Conservation (phyloP, 768 basidiomycete genomes). For the Termitomyces sp. region DNA sequence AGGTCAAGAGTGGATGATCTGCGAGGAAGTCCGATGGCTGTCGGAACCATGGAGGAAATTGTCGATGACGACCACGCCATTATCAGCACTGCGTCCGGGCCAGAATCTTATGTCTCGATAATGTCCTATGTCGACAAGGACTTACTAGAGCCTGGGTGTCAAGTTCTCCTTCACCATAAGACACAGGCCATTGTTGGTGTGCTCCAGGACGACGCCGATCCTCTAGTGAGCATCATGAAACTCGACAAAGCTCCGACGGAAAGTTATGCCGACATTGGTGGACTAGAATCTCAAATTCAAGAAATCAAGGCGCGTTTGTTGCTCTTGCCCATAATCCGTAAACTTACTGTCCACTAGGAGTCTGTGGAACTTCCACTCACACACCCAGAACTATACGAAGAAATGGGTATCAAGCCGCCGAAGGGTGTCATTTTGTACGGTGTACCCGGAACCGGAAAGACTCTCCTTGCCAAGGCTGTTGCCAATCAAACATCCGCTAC, state of each 20-base stretch:
- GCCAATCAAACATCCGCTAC: slow-evolving; percentile 98
- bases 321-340: not conserved
- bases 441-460: slow-evolving; percentile 98
- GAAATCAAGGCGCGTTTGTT: slow-evolving; percentile 80
- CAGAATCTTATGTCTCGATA: slow-evolving; percentile 95
- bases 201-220: slow-evolving; percentile 90
- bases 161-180: slow-evolving; percentile 94
- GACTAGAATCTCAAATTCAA: slow-evolving; percentile 93
- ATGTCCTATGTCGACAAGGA: slow-evolving; percentile 99
- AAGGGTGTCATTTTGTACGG: slow-evolving; percentile 99
- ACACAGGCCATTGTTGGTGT: slow-evolving; percentile 93
- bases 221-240: slow-evolving; percentile 97
- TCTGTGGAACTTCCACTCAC: slow-evolving; percentile 96
- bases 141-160: slow-evolving; percentile 91
- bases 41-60: slow-evolving; percentile 96
- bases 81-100: slow-evolving; percentile 89
- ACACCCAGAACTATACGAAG: slow-evolving; percentile 97
- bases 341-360: slow-evolving; percentile 51
- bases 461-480: slow-evolving; percentile 93
- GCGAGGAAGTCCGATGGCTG: slow-evolving; percentile 95
- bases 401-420: slow-evolving; percentile 99
- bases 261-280: slow-evolving; percentile 98
- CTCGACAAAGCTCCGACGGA: slow-evolving; percentile 98
- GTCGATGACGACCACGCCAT: slow-evolving; percentile 99
- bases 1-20: slow-evolving; percentile 90